Conservation (phyloP, 345 rosid species). For the Psidium guajava region DNA sequence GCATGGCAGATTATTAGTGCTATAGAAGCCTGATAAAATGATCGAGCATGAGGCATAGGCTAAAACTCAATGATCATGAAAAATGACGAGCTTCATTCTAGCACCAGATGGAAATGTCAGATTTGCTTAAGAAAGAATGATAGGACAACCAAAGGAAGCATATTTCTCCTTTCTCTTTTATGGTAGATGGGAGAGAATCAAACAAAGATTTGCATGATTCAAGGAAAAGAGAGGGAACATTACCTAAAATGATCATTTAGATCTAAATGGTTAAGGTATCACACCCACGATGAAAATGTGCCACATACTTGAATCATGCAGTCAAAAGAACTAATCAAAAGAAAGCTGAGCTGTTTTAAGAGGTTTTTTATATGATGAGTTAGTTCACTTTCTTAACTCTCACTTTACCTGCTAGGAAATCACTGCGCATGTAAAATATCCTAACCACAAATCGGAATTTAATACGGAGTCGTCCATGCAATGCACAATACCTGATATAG, state of each 20-base stretch:
- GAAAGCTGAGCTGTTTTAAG: not conserved
- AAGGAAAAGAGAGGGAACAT: not conserved
- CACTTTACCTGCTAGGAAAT: not conserved
- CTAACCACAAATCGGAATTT: not conserved
- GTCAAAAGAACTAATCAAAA: not conserved
- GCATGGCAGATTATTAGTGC: not conserved
- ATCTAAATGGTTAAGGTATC: not conserved
- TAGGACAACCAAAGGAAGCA: not conserved
- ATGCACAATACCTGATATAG: conserved; percentile 58
- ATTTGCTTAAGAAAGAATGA: not conserved
- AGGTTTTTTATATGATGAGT: not conserved
- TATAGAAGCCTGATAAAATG: not conserved
- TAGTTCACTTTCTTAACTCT: not conserved
- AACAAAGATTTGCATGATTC: not conserved
- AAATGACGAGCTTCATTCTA: not conserved
- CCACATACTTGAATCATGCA: not conserved
- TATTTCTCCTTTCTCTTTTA: not conserved
- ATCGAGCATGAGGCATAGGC: not conserved
- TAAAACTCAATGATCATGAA: not conserved
- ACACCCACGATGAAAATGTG: not conserved
- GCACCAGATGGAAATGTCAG: not conserved
- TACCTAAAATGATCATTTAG: not conserved
- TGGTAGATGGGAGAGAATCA: not conserved
- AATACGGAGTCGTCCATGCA: not conserved
- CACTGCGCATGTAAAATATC: not conserved